Percentiles rank a stretch among this genome's conserved stretches.
Conservation (phyloP, 768 basidiomycete genomes). For the Russula compacta region DNA sequence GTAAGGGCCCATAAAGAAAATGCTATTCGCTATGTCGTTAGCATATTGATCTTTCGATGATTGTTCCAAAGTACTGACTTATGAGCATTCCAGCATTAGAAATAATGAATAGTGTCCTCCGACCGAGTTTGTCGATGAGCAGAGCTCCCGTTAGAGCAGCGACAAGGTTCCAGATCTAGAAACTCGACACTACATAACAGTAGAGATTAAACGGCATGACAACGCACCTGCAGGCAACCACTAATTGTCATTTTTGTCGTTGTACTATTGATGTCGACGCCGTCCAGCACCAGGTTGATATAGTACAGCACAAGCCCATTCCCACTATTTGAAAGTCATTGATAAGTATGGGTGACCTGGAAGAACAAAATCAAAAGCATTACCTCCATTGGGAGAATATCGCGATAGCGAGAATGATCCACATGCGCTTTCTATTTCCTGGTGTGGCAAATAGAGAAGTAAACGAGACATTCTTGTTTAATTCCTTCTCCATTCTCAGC, state of each 20-base stretch:
- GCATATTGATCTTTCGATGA: neutral
- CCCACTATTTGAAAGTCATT: constrained; percentile 32
- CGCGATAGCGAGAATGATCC: constrained; percentile 56
- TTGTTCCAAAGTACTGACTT: constrained; percentile 28
- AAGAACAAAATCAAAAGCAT: constrained; percentile 8
- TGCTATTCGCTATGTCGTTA: constrained; percentile 25
- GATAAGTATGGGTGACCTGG: neutral
- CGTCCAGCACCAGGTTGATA: constrained; percentile 56
- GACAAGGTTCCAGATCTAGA: constrained; percentile 52
- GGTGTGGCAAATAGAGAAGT: constrained; percentile 46
- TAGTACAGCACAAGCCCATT: constrained; percentile 70
- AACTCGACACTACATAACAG: neutral
- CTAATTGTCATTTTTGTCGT: constrained; percentile 54
- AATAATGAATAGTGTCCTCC: constrained; percentile 56
- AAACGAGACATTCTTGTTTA: constrained; percentile 40
- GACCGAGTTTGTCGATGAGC: constrained; percentile 57
- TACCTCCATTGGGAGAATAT: constrained; percentile 72
- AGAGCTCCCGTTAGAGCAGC: constrained; percentile 52
- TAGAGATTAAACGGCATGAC: neutral
- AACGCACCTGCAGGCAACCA: constrained; percentile 45
- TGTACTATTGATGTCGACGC: constrained; percentile 48
- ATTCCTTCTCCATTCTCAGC: constrained; percentile 51
- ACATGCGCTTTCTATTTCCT: constrained; percentile 62
- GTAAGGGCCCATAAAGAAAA: constrained; percentile 50
- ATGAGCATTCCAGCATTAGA: constrained; percentile 54